Percentiles rank a stretch among this genome's conserved stretches.
These are phyloP conservation scores for Arachis stenosperma DNA, from an alignment of 306 rosid genomes.

Conservation along the genomic window DNA sequence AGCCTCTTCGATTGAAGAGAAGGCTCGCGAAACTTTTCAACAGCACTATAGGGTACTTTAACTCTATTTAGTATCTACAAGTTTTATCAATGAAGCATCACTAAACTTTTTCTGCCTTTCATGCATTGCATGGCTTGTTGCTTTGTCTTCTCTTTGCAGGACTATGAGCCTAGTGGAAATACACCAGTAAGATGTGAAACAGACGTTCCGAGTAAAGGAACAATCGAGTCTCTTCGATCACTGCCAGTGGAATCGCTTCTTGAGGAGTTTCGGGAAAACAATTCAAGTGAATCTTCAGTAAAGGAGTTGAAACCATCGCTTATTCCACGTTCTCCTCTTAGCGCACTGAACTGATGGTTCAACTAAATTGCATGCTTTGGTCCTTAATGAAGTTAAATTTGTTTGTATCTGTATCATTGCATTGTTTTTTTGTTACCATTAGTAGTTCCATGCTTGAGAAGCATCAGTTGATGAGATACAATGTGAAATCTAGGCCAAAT, in stretches of 20 bases:
- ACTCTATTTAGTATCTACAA: conserved; percentile 8
- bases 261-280: conserved; percentile 85
- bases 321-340: conserved; percentile 92
- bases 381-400: conserved; percentile 30
- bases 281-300: conserved; percentile 56
- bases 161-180: conserved; percentile 83
- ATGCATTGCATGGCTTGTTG: not conserved
- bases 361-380: not conserved
- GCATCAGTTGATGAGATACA: conserved; percentile 19
- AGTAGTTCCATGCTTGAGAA: conserved; percentile 23
- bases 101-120: not conserved
- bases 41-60: conserved; percentile 62
- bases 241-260: conserved; percentile 83
- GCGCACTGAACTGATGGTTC: conserved; percentile 56
- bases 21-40: conserved; percentile 63
- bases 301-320: conserved; percentile 86
- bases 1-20: conserved; percentile 63
- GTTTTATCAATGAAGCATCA: not conserved
- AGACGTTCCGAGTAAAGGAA: conserved; percentile 72
- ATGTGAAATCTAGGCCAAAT: conserved; percentile 30
- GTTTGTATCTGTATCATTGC: conserved; percentile 60
- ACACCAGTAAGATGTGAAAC: conserved; percentile 71
- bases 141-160: conserved; percentile 55
- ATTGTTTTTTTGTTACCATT: conserved; percentile 30
- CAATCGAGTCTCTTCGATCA: conserved; percentile 85